Base-by-base conservation (phyloP, 2,329 filamentous ascomycete species). In the Plectosphaerella plurivora region DNA sequence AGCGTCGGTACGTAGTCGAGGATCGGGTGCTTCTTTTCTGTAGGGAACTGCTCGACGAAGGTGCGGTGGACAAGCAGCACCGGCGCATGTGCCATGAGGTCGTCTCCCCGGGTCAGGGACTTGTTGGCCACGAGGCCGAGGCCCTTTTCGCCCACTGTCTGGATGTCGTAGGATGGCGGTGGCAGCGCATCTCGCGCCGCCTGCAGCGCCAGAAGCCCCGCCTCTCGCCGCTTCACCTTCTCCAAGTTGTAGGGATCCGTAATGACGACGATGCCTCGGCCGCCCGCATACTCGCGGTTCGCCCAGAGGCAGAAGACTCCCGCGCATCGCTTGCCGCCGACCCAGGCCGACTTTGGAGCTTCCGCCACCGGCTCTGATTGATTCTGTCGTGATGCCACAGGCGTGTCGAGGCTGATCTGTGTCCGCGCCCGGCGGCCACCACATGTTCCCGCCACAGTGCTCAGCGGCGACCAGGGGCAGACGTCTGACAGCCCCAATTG, bases 221-320 rank as follows among this genome's bases (percentile, higher is more conserved):
- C 44, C 22, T 39, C 18, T 18, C 15, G 4, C 47, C 33, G 6
- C 18, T 55, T 55, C 33, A 51, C 15, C 15, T 51, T 51, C 6
- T 53, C 45, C n/a, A 56, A 33, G 25, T 52, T 52, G 6, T 58
- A 55, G 1, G 64, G 55, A 3, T 64, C 66, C 37, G 69, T 74
- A 25, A 75, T 46, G 42, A 75, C 53, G n/a, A 68, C 66, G 49
- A 73, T 67, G 44, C 72, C 72, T 5, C 70, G 60, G 15, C 65
- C 65, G 15, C 60, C 56, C 20, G 69, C 71, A 49, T 73, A 73
- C 12, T 51, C 56, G 3, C 59, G 50, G 54, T 67, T 65, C 14
- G 66, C 59, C 55, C 67, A 75, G 49, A 70, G 62, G 59, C 71
- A 74, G 58, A 55, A 56, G 14, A 12, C 24, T 11, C 49, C 56